Evolutionary conservation across 768 basidiomycete species (phyloP), one percentile per base, ranked within the genome.

Genomic region (Agrocybe praecox): DNA sequence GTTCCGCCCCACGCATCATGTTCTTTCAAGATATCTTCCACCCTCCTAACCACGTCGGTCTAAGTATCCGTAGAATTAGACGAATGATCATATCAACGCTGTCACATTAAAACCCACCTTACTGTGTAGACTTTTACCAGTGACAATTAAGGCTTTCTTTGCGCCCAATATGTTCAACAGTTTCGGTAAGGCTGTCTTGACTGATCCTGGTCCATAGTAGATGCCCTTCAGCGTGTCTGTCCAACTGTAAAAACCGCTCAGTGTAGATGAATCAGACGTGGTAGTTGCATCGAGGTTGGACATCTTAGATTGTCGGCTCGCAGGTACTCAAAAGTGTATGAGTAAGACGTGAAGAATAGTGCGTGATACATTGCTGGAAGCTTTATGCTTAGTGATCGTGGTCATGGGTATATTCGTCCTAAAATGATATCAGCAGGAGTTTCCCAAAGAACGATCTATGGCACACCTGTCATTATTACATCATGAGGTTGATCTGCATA

Each of bases 161-260:
- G 76, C 82, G 21, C 79, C 80, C 33, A 92, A 63, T 9, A 67
- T 69, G 21, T 78, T 61, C 56, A 90, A 73, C 14, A 92, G 70
- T 64, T 81, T 81, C 7, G 88, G 88, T 36, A 92, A 78, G 11
- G 87, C 86, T 0, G 81, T 85, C 49, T 67, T 74, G 34, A 85
- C 68, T 33, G 79, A 85, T 24, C 89, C 88, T 44, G 90, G 88
- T 2, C 91, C 91, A 66, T 90, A 92, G 65, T 84, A 80, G 17
- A 92, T 73, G 18, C 80, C 82, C 57, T 86, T 86, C 57, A 92
- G 75, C 1, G 86, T 84, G 62, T 88, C 83, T 0, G 83, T 84
- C 76, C 83, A 90, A 21, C 79, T 75, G 65, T 92, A 93, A 19
- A 73, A 85, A 18, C 90, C 90, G 42, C 74, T 67, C 34, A 79